Evolutionary conservation across 495 filamentous ascomycete species (phyloP), one percentile per base, ranked within the genome.

Genomic region (Hypoxylon fragiforme): DNA sequence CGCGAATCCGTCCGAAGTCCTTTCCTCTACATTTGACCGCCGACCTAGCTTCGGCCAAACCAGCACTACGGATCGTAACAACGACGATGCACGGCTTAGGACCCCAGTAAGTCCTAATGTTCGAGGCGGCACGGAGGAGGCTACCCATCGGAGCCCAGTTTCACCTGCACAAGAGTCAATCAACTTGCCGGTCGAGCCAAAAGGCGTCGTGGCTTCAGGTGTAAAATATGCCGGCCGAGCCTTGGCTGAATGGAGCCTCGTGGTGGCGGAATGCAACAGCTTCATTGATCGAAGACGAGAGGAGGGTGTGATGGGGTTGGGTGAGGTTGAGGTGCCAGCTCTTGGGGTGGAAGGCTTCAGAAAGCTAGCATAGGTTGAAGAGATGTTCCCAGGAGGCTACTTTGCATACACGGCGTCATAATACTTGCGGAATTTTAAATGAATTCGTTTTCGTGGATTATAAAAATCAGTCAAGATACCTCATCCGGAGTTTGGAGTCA

Each of bases 181-280:
- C 2, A 60, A 70, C n/a, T 60, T 62, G 16, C 64, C 75, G 0
- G 59, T 67, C 21, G 50, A 70, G 43, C 76, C 76, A 0, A 64
- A 62, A 1, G 73, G 76, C 14, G 52, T 66, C 6, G 75, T 62
- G 40, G 65, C 69, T 11, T 47, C 57, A 1, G 71, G 66, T 13
- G 69, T 76, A 50, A 89, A 85, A 55, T 97, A 98, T 69, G 77
- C 84, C 5, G 94, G 94, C 1, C 82, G 92, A 37, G 91, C 94
- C 1, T 77, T 98, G 42, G 91, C 92, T 1, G 94, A 98, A 70
- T 98, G 94, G 94, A 76, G 83, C 11, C 71, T 89, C 15, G 81
- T 97, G 28, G 85, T 97, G 6, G 78, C 79, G 18, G 94, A 98
- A 68, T 92, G 86, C 72, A 91, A 97, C 66, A 90, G 85, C 63